These are phyloP conservation scores for Tetrahymena thermophila DNA, from an alignment of 73 alveolate genomes.

Conservation along the genomic window DNA sequence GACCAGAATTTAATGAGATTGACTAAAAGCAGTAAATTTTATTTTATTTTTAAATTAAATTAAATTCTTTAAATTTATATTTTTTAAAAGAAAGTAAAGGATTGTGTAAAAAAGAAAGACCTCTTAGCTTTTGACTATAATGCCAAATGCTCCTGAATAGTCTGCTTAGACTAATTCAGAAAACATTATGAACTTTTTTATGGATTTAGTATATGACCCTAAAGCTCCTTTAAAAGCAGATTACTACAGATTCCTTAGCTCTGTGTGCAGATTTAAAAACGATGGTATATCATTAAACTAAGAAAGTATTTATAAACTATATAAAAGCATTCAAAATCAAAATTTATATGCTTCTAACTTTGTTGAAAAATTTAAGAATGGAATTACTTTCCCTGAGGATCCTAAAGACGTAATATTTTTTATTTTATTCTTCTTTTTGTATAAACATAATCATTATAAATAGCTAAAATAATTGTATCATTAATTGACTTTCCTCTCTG, in stretches of 20 bases:
- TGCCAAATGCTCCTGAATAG: too few species aligned
- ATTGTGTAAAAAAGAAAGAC: neutral
- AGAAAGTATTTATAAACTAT: constrained; percentile 18
- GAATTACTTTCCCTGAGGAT: neutral
- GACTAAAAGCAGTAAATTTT: neutral
- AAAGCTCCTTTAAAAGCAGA: constrained; percentile 23
- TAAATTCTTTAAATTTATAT: neutral
- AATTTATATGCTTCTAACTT: neutral
- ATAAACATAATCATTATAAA: neutral
- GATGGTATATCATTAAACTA: constrained; percentile 12
- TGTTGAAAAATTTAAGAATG: neutral
- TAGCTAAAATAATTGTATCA: constrained; percentile 3
- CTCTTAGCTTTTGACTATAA: too few species aligned
- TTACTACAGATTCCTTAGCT: constrained; percentile 22
- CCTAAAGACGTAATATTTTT: neutral
- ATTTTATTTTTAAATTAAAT: neutral
- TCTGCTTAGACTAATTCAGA: too few species aligned
- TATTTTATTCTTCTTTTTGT: neutral
- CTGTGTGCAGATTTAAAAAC: constrained; percentile 4
- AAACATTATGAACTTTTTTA: constrained; percentile 9
- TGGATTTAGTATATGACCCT: constrained; percentile 25
- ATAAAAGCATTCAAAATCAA: neutral
- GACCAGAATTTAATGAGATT: constrained; percentile 9
- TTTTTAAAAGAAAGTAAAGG: neutral
- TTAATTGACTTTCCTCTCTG: constrained; percentile 21